Evolutionary conservation across 371 early-diverging fungal genomes (phyloP).

Genomic region (Mucor irregularis): DNA sequence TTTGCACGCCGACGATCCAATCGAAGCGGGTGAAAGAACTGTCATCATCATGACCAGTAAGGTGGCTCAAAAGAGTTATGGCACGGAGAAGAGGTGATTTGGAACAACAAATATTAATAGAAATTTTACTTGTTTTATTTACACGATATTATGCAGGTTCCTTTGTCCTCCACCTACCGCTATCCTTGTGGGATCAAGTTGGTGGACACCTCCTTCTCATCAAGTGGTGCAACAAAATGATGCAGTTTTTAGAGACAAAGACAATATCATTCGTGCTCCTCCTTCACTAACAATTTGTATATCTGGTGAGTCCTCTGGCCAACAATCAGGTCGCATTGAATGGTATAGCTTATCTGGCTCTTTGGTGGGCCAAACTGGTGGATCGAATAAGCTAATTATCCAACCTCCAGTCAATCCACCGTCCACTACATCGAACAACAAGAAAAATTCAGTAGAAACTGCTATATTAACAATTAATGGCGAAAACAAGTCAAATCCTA

Average conservation of each 20-base stretch:
- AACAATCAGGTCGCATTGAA: slow-evolving; percentile 45
- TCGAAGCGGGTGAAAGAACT: slow-evolving; percentile 63
- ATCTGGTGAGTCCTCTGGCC: slow-evolving; percentile 38
- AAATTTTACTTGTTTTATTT: slow-evolving; percentile 22
- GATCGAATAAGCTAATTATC: too few species aligned
- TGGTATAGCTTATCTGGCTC: slow-evolving; percentile 39
- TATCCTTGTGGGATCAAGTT: slow-evolving; percentile 68
- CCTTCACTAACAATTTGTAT: slow-evolving; percentile 42
- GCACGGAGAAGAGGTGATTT: slow-evolving; percentile 67
- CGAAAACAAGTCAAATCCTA: slow-evolving; percentile 29
- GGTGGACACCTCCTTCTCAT: slow-evolving; percentile 47
- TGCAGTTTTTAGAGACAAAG: slow-evolving; percentile 5
- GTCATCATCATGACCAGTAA: slow-evolving; percentile 72
- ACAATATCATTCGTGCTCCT: slow-evolving; percentile 25
- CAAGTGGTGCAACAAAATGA: slow-evolving; percentile 13
- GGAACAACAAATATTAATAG: not conserved
- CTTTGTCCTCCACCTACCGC: slow-evolving; percentile 83
- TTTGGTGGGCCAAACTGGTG: slow-evolving; percentile 33
- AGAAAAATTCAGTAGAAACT: slow-evolving; percentile 4
- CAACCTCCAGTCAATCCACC: not conserved
- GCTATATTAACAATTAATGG: too few species aligned
- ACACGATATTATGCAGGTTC: slow-evolving; percentile 37
- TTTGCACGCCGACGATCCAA: slow-evolving; percentile 17
- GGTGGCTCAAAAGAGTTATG: slow-evolving; percentile 81
- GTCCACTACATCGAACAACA: slow-evolving; percentile 9